Evolutionary conservation across 371 early-diverging fungal genomes (phyloP).

Genomic region (Nematocida minor): DNA sequence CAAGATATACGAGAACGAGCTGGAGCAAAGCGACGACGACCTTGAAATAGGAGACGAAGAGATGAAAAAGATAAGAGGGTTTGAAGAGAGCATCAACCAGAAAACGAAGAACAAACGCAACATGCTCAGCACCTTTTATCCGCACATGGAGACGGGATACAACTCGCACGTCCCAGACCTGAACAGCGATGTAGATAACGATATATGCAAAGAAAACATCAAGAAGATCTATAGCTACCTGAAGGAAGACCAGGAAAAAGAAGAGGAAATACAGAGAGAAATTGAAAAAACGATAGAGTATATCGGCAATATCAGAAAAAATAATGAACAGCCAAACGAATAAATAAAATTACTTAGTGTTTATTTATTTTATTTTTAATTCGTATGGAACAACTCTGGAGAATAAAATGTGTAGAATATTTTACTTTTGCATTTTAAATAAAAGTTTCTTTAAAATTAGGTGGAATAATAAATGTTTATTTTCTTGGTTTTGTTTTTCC

Average conservation of each 20-base stretch:
- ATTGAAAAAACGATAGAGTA: slow-evolving; percentile 18
- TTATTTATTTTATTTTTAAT: too few species aligned
- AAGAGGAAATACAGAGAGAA: slow-evolving; percentile 23
- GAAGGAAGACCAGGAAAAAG: slow-evolving; percentile 35
- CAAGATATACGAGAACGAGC: slow-evolving; percentile 51
- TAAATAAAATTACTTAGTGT: too few species aligned
- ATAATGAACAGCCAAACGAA: too few species aligned
- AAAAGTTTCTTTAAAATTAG: too few species aligned
- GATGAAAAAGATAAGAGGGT: slow-evolving; percentile 1
- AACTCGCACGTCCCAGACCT: slow-evolving; percentile 8
- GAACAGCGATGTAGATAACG: slow-evolving; percentile 49
- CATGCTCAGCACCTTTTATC: background rate
- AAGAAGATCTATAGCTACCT: slow-evolving; percentile 59
- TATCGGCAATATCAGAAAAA: background rate
- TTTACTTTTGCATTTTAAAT: too few species aligned
- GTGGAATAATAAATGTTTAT: background rate
- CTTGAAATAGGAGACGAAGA: slow-evolving; percentile 16
- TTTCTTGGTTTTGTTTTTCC: slow-evolving; percentile 19
- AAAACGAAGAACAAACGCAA: background rate
- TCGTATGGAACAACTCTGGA: too few species aligned
- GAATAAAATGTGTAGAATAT: too few species aligned
- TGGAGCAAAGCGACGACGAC: slow-evolving; percentile 26
- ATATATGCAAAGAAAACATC: slow-evolving; percentile 50
- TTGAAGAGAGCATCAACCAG: slow-evolving; percentile 9
- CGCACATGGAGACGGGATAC: background rate